phyloP scores from a whole-genome alignment of 2,329 filamentous ascomycete species.

The Calonectria pseudoreteaudii region DNA sequence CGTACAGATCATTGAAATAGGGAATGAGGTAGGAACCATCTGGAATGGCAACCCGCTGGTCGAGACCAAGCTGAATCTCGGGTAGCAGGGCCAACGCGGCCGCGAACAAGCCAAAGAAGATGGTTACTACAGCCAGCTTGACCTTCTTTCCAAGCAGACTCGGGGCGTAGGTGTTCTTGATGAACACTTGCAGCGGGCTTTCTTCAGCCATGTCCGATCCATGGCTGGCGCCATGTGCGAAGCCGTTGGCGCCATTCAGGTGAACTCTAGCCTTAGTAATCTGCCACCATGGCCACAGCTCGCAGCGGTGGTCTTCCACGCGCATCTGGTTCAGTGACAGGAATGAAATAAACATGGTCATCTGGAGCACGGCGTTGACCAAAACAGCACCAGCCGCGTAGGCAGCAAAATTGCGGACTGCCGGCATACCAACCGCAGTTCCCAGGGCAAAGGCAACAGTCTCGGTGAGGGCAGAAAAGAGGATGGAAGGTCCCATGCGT shows the following conservation, averaged over 20 bases:
- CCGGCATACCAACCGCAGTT: slow-evolving; percentile 96
- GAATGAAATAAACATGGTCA: slow-evolving; percentile 96
- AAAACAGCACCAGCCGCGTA: slow-evolving; percentile 97
- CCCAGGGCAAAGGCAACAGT: slow-evolving; percentile 94
- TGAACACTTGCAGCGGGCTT: slow-evolving; percentile 85
- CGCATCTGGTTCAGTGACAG: slow-evolving; percentile 91
- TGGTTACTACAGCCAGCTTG: slow-evolving; percentile 79
- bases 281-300: slow-evolving; percentile 91
- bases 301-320: slow-evolving; percentile 88
- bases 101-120: slow-evolving; percentile 90
- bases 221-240: slow-evolving; percentile 64
- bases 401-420: slow-evolving; percentile 95
- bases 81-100: slow-evolving; percentile 88
- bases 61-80: slow-evolving; percentile 85
- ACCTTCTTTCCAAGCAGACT: slow-evolving; percentile 82
- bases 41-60: slow-evolving; percentile 94
- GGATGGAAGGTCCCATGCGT: slow-evolving; percentile 95
- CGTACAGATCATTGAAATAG: slow-evolving; percentile 96
- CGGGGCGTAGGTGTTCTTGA: slow-evolving; percentile 90
- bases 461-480: slow-evolving; percentile 94
- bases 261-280: slow-evolving; percentile 80
- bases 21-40: slow-evolving; percentile 94
- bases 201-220: slow-evolving; percentile 85
- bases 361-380: slow-evolving; percentile 95
- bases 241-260: slow-evolving; percentile 69